Evolutionary conservation across 441 rosid species (phyloP), one percentile per base, ranked within the genome.

Genomic region (Pelargonium australe): DNA sequence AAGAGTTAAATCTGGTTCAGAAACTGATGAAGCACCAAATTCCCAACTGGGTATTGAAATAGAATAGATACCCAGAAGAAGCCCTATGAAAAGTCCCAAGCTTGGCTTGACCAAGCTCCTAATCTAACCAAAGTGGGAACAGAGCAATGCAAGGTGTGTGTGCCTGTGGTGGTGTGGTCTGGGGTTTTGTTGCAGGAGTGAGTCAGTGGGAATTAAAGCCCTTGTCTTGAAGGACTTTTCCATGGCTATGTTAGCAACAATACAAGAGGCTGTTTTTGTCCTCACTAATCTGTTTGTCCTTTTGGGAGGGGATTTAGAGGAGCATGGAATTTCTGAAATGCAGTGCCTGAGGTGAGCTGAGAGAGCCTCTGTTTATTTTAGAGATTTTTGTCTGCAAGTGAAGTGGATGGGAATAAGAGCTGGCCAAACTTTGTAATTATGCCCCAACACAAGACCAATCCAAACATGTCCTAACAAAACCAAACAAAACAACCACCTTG

Each of bases 311-410:
- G 58, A n/a, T 14, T 72, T 79, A 77, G 77, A 80, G 80, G 85
- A 84, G 84, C 76, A 83, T 77, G 88, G 93, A 88, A 86, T 88
- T 86, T 88, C 87, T 84, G 70, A 87, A 78, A 77, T 68, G 44
- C 70, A 75, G 68, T 65, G 77, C 73, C 73, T 68, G 58, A 31
- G 37, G 2, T 25, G 31, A 25, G 31, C 37, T 31, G 37, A 31
- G 37, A 31, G 37, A 31, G 37, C 37, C 74, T 17, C 72, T 70
- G 57, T 45, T 65, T 62, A 62, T 20, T 25, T 40, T 66, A 6
- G 58, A 53, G 58, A 19, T 31, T 66, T 70, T 75, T 80, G 85
- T 78, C 85, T 31, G 16, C 8, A 68, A 28, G 70, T 67, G 79
- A 41, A 68, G 75, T 78, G 86, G 86, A 81, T 72, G 80, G 84